Percentiles rank a stretch among this genome's conserved stretches.
Evolutionary conservation across 2,329 filamentous ascomycete genomes (phyloP).

Genomic region (Aspergillus spinulosporus): DNA sequence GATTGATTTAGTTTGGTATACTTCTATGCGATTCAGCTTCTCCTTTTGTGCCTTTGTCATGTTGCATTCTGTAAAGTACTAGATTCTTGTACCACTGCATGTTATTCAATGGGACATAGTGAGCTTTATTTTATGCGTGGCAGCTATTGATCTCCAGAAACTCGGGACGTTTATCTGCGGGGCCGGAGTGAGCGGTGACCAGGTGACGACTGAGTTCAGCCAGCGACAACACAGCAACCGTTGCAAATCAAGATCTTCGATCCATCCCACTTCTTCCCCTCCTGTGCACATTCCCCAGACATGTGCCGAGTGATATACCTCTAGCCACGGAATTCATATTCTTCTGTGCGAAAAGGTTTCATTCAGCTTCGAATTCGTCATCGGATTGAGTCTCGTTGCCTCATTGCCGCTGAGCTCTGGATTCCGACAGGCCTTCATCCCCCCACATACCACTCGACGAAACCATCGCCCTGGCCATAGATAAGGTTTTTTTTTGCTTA

Average conservation of each 20-base stretch:
- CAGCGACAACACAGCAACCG: conserved; percentile 23
- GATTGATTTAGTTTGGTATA: not conserved
- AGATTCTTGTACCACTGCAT: conserved; percentile 17
- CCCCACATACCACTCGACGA: no score
- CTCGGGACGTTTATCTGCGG: conserved; percentile 16
- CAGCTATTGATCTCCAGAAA: no score
- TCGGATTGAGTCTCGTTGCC: not conserved
- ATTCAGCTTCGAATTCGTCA: not conserved
- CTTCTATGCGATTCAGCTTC: conserved; percentile 13
- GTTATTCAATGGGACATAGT: conserved; percentile 24
- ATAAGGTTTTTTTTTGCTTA: no score
- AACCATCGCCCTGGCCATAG: no score
- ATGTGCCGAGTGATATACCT: not conserved
- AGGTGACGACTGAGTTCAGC: conserved; percentile 20
- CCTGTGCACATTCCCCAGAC: not conserved
- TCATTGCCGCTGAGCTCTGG: conserved; percentile 5
- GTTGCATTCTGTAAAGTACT: conserved; percentile 14
- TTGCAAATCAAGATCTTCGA: conserved; percentile 4
- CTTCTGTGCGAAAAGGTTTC: not conserved
- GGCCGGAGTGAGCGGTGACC: conserved; percentile 28
- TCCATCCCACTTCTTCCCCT: not conserved
- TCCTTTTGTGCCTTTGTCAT: conserved; percentile 2
- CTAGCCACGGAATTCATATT: no score
- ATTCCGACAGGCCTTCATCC: not conserved
- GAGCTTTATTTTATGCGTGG: not conserved